Percentiles rank a stretch among this genome's conserved stretches.
Evolutionary conservation across 2,329 filamentous ascomycete species (phyloP).

Genomic region (Xylariaceae sp.): DNA sequence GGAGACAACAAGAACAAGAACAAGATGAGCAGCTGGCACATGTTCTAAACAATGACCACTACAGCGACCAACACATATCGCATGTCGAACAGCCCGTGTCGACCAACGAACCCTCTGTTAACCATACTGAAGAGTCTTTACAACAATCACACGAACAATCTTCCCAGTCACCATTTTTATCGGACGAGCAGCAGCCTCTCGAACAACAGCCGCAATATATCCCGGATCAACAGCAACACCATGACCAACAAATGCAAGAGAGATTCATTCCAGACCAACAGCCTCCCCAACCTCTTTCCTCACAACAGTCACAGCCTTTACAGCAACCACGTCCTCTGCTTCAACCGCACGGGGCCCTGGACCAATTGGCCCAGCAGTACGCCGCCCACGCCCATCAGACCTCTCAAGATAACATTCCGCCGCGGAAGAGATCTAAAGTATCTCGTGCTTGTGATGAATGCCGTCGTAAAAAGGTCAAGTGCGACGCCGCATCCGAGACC

Average conservation of each 20-base stretch:
- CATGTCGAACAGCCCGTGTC: constrained; percentile 16
- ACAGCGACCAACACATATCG: constrained; percentile 17
- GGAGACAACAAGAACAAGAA: neutral
- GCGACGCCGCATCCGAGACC: constrained; percentile 78
- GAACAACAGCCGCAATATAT: constrained; percentile 25
- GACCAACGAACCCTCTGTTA: constrained; percentile 10
- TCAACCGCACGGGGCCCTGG: constrained; percentile 31
- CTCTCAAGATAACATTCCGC: constrained; percentile 65
- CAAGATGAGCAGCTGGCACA: constrained; percentile 9
- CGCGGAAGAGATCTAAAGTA: constrained; percentile 82
- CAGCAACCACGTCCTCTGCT: constrained; percentile 39
- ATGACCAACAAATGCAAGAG: constrained; percentile 24
- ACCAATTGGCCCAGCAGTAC: constrained; percentile 49
- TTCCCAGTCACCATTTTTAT: constrained; percentile 4
- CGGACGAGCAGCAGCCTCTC: constrained; percentile 24
- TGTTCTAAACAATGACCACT: constrained; percentile 11
- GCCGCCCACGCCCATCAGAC: constrained; percentile 37
- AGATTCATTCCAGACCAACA: constrained; percentile 23
- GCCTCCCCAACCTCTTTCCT: constrained; percentile 23
- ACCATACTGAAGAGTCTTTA: constrained; percentile 11
- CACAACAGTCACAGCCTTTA: constrained; percentile 39
- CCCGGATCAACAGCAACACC: constrained; percentile 21
- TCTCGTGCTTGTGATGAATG: constrained; percentile 91
- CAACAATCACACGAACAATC: constrained; percentile 5
- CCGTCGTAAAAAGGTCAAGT: constrained; percentile 87